phyloP scores from a whole-genome alignment of 352 stramenopile species.

The Globisporangium canariense region DNA sequence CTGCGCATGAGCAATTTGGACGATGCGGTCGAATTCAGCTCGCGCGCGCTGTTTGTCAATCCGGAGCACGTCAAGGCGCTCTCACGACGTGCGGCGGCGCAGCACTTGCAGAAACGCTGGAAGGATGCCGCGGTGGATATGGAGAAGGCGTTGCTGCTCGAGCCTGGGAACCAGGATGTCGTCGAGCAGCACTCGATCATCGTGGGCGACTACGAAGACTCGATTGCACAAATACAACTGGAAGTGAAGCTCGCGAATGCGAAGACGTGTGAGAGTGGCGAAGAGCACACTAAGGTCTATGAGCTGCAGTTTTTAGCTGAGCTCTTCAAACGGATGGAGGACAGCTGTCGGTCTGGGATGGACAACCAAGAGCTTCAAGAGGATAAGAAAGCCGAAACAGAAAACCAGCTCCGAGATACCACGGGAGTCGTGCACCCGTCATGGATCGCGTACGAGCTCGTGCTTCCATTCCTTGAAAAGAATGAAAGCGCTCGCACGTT shows the following conservation, averaged over 20 bases:
- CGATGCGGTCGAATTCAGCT: constrained; percentile 69
- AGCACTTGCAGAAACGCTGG: constrained; percentile 46
- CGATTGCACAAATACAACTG: constrained; percentile 31
- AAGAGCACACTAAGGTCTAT: constrained; percentile 15
- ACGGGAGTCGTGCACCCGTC: not conserved
- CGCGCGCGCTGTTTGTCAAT: constrained; percentile 55
- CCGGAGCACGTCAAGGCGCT: constrained; percentile 64
- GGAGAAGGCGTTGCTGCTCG: constrained; percentile 38
- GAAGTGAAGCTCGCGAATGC: constrained; percentile 5
- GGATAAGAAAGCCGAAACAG: not conserved
- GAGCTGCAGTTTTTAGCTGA: constrained; percentile 50
- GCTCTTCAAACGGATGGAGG: constrained; percentile 45
- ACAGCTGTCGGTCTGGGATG: constrained; percentile 5
- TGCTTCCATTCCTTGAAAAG: constrained; percentile 48
- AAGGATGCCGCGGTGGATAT: constrained; percentile 54
- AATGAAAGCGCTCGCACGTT: constrained; percentile 41
- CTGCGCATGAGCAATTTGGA: constrained; percentile 45
- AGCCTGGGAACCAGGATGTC: constrained; percentile 55
- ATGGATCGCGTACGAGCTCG: constrained; percentile 46
- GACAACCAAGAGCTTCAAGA: constrained; percentile 7
- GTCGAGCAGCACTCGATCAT: constrained; percentile 70
- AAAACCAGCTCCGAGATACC: not conserved
- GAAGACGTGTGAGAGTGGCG: not conserved
- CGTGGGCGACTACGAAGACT: constrained; percentile 70
- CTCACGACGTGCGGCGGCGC: constrained; percentile 51